These are phyloP conservation scores for Agaricales sp. DNA, from an alignment of 1,284 basidiomycete species.

Conservation along the genomic window DNA sequence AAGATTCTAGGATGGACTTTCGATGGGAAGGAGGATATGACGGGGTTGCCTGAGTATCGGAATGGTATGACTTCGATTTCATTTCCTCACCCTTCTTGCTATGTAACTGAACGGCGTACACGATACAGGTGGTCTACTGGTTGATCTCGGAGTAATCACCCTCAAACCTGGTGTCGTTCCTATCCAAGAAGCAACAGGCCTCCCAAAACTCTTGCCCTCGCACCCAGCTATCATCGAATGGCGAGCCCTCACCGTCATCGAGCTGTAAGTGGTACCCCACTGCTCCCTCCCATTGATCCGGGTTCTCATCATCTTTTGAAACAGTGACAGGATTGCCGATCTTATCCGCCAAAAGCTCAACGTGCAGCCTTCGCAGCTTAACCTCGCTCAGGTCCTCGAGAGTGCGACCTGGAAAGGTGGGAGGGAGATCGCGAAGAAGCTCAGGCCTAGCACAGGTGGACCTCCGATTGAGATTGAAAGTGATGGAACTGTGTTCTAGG, in stretches of 20 bases:
- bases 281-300: conserved; percentile 4
- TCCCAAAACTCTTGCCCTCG: conserved; percentile 58
- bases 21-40: conserved; percentile 67
- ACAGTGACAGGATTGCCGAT: conserved; percentile 73
- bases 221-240: conserved; percentile 93
- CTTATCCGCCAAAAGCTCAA: conserved; percentile 54
- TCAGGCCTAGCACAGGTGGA: conserved; percentile 64
- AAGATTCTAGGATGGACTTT: conserved; percentile 70
- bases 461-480: conserved; percentile 85
- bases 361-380: conserved; percentile 37
- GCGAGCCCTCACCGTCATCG: conserved; percentile 89
- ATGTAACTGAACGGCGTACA: conserved; percentile 1
- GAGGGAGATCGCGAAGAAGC: conserved; percentile 78
- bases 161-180: conserved; percentile 44
- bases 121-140: conserved; percentile 66
- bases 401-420: conserved; percentile 95
- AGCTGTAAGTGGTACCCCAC: conserved; percentile 67
- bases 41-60: conserved; percentile 83
- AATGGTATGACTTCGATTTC: conserved; percentile 45
- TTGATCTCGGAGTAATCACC: conserved; percentile 74
- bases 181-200: conserved; percentile 33
- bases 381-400: conserved; percentile 85
- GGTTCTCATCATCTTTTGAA: conserved; percentile 2
- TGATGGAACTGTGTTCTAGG: conserved; percentile 78
- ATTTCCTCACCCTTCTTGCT: background rate